Base-by-base conservation (phyloP, 2,329 filamentous ascomycete genomes). In the Cercospora berteroae region DNA sequence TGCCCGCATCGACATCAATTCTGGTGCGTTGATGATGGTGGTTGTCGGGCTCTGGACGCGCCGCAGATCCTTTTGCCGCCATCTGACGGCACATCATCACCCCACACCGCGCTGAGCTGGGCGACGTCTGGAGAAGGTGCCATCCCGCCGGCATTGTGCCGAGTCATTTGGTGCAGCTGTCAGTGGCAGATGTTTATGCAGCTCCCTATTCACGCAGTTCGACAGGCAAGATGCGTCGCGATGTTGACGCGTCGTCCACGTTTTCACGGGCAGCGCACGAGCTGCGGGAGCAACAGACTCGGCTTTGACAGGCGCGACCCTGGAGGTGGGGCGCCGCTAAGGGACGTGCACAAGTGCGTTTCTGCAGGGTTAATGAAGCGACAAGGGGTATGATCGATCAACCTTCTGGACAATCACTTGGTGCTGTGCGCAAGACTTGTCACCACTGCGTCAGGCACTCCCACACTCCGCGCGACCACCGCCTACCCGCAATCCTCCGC, bases 61-160 rank as follows among this genome's bases (percentile, higher is more conserved):
- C 29, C 25, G 52, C 52, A 57, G 52, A 57, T 57, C 52, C 52
- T 29, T 57, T 29, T 57, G 44, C 52, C 52, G 52, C 52, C 52
- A 29, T 57, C 52, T 29, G 29, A 31, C 52, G 52, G 52, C 52
- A 57, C 29, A 27, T 25, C 25, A 16, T 56, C 13, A 18, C 52
- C 18, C 52, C 52, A 57, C 52, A 57, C 29, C 52, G 8, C 29
- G 52, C 29, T 33, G n/a, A 31, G 25, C 29, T 57, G 25, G 12
- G 18, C 25, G 52, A 31, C 25, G 29, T n/a, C 52, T 57, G 52
- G 52, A 56, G 27, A 25, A 56, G 12, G 23, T 20, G 18, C 8
- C 13, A 39, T 39, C 23, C 23, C 23, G 12, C 50, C 50, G 50
- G 50, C 50, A 7, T n/a, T 25, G 50, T 31, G 12, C 50, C 50